Base-by-base conservation (phyloP, 73 alveolate genomes). In the Urostyla sp. region DNA sequence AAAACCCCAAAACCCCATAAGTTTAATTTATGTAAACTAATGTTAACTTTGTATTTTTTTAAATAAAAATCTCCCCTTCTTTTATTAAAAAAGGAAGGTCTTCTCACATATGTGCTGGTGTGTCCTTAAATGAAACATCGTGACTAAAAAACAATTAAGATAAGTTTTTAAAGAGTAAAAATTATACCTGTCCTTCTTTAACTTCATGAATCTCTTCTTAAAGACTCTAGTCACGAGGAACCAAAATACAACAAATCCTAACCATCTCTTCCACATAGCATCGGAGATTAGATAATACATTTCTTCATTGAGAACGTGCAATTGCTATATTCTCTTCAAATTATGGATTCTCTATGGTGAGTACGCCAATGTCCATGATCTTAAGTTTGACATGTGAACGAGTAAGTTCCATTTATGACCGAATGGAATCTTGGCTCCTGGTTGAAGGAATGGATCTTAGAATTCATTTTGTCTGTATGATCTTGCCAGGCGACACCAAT, bases 341-440 rank as follows among this genome's bases (percentile, higher is more conserved):
- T 69, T 75, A 24, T 74, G 34, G 30, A 20, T 16, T 7, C 37
- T 10, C 7, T 50, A 4, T 0, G 92, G 92, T 11, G 92, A 87
- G 51, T 84, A 60, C 11, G 79, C 78, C 16, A 74, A 15, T 2
- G 73, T 46, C 92, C 92, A 84, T 7, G 60, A 50, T 58, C 92
- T 56, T 51, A 84, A 26, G 37, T 84, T 67, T 26, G 24, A 78
- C 92, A 84, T 84, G 36, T 84, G 79, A 0, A 45, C 23, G 15
- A 84, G 66, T 18, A 72, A n/a, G 8, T 34, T 51, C 51, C 31
- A 50, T 16, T 30, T 21, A 60, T 75, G 92, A 20, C 49, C 61
- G 85, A 84, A 84, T n/a, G 84, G 87, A n/a, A 66, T 48, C 51
- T 78, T 78, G 18, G 21, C 40, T 2, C 66, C 66, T 2, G 57